Evolutionary conservation across 106 monocot genomes (phyloP), one percentile per base, ranked within the genome.

Genomic region (Apostasia shenzhenica): DNA sequence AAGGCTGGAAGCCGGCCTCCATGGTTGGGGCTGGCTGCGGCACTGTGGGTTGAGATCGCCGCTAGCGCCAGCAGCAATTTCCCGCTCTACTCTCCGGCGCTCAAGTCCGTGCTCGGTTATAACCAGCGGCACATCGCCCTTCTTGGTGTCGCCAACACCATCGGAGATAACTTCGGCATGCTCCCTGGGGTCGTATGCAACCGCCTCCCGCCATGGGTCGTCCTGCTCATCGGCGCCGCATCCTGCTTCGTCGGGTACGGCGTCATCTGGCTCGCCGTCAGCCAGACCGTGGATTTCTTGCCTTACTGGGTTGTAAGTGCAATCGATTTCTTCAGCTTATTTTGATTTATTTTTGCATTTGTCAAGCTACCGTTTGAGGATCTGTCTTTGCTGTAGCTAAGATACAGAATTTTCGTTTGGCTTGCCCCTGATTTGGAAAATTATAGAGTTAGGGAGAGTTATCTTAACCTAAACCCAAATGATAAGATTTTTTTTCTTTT

Each of bases 21-120:
- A 43, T 91, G 91, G 91, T 81, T 91, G 67, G 91, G 91, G 44
- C 84, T 91, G 49, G 91, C 75, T 57, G 91, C 87, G 69, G 91
- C 91, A 47, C 84, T 78, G 42, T 91, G 91, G 91, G 87, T 87
- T 44, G 77, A 91, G 78, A 76, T 91, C 59, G 87, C 87, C 6
- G 87, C 82, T 12, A 87, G 91, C 46, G 85, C 82, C 72, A 72
- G 63, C 8, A 87, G 77, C 82, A 70, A 61, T 42, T 91, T 87
- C 77, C 84, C 91, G 3, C 87, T 91, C 57, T 91, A 84, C 82
- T 91, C 91, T 5, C 87, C 73, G 61, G 38, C 84, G 4, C 61
- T 87, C 3, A 91, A 91, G 48, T 45, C 77, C 6, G 84, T 83
- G 45, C 72, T 91, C 14, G 87, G 84, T 0, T 82, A 74, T 76